These are phyloP conservation scores for cucumber (Cucumis sativus) DNA, from an alignment of 306 rosid species.

Conservation along the genomic window Cucumber_9930_V3 NC_026661.2:18015501-18016000, in stretches of 20 bases:
- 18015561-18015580: background rate
- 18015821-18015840: background rate
- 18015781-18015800: background rate
- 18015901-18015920: background rate
- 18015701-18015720: background rate
- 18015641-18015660: background rate
- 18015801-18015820: background rate
- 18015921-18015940: background rate
- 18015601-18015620: background rate
- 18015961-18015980: background rate
- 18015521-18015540: background rate
- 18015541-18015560: background rate
- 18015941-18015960: background rate
- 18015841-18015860: background rate
- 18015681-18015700: background rate
- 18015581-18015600: background rate
- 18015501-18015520: too few relatives aligned
- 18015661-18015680: background rate
- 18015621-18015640: background rate
- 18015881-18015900: background rate
- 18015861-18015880: background rate
- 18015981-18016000: slow-evolving; percentile 8
- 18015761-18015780: background rate
- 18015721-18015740: too few relatives aligned
- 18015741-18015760: too few relatives aligned